A percentile compares a stretch with the other conserved stretches of the same genome.
Evolutionary conservation across 257 asterid species (phyloP).

Genomic region (Solanum piurae): DNA sequence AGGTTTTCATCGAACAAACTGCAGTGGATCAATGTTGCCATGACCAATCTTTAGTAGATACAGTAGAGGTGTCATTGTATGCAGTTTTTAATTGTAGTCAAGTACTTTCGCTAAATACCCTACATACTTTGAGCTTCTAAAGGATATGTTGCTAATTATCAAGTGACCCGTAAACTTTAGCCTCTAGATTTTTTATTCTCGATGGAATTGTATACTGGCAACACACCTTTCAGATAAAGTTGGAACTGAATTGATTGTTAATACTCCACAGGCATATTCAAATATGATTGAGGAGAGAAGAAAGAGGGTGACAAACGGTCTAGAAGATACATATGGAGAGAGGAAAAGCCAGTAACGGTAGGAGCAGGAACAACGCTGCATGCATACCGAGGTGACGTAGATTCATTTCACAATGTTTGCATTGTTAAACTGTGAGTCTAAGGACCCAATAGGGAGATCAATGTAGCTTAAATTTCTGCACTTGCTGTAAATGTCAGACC

Average conservation of each 20-base stretch:
- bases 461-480: neutral
- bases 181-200: neutral
- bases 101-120: neutral
- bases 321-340: conserved; percentile 73
- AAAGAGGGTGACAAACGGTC: conserved; percentile 51
- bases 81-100: neutral
- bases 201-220: neutral
- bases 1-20: neutral
- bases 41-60: neutral
- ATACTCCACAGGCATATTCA: conserved; percentile 40
- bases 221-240: neutral
- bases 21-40: neutral
- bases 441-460: neutral
- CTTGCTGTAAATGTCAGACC: neutral
- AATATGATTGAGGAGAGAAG: conserved; percentile 70
- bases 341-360: conserved; percentile 4
- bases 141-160: neutral
- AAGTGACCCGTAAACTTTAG: neutral
- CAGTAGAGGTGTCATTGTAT: neutral
- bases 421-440: neutral
- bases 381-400: neutral
- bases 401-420: neutral
- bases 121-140: neutral
- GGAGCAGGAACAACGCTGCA: neutral
- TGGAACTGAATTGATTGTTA: neutral